These are phyloP conservation scores for Cryptosporidium tyzzeri DNA, from an alignment of 169 alveolate species.

Conservation along the genomic window DNA sequence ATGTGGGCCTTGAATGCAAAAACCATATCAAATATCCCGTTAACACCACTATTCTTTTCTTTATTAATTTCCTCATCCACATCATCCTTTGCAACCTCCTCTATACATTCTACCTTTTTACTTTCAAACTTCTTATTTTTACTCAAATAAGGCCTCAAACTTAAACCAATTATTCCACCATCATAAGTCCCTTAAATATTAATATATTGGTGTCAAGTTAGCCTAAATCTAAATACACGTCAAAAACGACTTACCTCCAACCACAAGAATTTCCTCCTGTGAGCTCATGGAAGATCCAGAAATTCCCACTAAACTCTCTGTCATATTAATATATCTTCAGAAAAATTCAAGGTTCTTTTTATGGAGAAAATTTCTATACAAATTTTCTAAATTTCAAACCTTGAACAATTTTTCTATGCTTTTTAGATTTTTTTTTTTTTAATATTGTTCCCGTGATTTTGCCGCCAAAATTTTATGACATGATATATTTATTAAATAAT, in stretches of 20 bases:
- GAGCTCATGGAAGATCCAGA: not conserved
- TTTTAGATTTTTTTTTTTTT: conserved; percentile 1
- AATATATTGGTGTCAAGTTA: not conserved
- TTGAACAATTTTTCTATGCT: not conserved
- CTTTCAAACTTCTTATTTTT: not conserved
- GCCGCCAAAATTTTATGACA: conserved; percentile 13
- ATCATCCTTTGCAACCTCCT: not conserved
- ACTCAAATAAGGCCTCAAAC: not conserved
- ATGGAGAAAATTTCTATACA: not conserved
- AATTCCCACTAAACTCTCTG: not conserved
- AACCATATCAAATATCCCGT: conserved; percentile 2
- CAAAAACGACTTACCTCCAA: conserved; percentile 49
- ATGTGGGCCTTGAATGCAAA: conserved; percentile 56
- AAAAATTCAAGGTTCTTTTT: not conserved
- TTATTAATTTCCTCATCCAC: not conserved
- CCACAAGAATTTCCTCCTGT: conserved; percentile 24
- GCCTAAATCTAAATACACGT: not conserved
- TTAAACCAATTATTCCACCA: conserved; percentile 49
- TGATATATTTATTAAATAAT: not conserved
- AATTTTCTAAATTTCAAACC: not conserved
- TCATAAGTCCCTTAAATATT: conserved; percentile 50
- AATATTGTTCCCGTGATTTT: not conserved
- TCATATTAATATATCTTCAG: not conserved
- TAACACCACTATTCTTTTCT: not conserved
- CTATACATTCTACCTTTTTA: not conserved